Evolutionary conservation across 2,329 filamentous ascomycete species (phyloP).

Genomic region (Scedosporium apiospermum): DNA sequence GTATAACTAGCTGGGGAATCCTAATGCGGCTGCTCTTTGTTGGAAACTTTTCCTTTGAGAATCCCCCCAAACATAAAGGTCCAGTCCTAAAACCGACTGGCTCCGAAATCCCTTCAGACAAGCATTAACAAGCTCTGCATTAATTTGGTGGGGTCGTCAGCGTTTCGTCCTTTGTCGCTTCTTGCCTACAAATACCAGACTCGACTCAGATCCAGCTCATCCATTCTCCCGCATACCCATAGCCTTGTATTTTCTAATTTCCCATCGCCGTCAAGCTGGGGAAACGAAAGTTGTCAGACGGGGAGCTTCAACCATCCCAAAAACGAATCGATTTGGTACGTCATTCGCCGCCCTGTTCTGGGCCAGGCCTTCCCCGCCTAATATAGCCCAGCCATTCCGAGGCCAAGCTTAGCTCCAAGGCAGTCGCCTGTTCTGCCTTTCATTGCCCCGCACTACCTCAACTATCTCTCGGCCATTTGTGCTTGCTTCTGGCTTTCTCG

Average conservation of each 20-base stretch:
- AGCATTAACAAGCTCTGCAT: not conserved
- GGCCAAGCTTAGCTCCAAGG: not conserved
- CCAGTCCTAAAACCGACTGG: too few species aligned
- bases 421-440: not conserved
- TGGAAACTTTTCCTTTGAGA: too few species aligned
- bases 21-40: too few species aligned
- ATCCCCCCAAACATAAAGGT: too few species aligned
- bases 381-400: not conserved
- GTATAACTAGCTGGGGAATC: too few species aligned
- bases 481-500: not conserved
- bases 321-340: conserved; percentile 56
- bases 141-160: conserved; percentile 1
- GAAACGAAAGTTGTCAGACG: conserved; percentile 58
- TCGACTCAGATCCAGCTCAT: not conserved
- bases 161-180: not conserved
- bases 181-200: not conserved
- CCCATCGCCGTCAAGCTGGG: conserved; percentile 42
- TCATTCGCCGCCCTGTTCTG: conserved; percentile 11
- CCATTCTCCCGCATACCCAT: not conserved
- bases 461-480: not conserved
- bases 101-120: not conserved
- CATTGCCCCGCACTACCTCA: not conserved
- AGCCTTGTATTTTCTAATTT: not conserved
- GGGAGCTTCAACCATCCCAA: conserved; percentile 44
- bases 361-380: not conserved